Evolutionary conservation across 179 eudicot species (phyloP), one percentile per base, ranked within the genome.

Genomic region (Monotropa hypopitys): DNA sequence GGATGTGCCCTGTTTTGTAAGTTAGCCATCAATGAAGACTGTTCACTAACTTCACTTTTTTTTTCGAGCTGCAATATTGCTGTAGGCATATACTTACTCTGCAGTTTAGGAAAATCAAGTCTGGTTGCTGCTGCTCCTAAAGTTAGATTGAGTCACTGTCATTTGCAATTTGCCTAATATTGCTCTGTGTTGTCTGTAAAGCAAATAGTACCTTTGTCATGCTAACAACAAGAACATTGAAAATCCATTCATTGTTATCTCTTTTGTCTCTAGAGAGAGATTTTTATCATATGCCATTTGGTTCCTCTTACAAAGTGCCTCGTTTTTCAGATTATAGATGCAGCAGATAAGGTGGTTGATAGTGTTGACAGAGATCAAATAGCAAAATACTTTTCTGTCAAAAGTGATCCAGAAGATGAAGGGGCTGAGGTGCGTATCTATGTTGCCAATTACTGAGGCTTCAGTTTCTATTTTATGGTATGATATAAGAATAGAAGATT

Each of bases 321-420:
- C 16, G 10, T 33, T 73, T 63, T 85, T 82, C 88, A 95, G 99
- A 83, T 95, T 75, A 80, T 93, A 71, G 77, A 47, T 78, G 96
- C 97, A 30, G 93, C 99, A 54, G 89, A 95, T 79, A 98, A 95
- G 84, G 90, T 95, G 32, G 81, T 91, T 83, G 88, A 84, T 70
- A 95, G 97, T 77, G 74, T 95, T 81, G 89, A 95, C 82, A 84
- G 80, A 78, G 99, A 93, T 56, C 96, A 93, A 82, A 81, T 95
- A 69, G 95, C 96, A 18, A 95, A 85, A 79, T 90, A 80, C 80
- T 86, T 93, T 74, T 79, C 92, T 38, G 84, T 86, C 51, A 95
- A 87, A 82, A 83, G 81, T 83, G 89, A 89, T 79, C 95, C 98
- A 40, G 99, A 95, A 85, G 98, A 95, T 73, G 97, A 95, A n/a